phyloP scores from a whole-genome alignment of 495 filamentous ascomycete species.

The Aspergillus egyptiacus region DNA sequence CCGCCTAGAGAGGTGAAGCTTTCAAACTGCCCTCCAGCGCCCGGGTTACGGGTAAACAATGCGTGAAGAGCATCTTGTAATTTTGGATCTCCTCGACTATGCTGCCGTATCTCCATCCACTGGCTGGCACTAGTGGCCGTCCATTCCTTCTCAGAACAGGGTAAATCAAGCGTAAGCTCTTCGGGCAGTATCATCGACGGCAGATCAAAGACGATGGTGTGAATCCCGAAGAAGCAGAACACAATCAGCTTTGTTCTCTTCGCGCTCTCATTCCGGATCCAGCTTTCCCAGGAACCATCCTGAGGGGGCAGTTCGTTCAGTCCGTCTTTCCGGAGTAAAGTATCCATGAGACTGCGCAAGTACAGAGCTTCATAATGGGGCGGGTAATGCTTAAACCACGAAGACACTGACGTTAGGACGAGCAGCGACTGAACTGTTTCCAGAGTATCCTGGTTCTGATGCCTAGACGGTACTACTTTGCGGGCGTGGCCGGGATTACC shows the following conservation, averaged over 20 bases:
- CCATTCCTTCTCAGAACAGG: conserved; percentile 44
- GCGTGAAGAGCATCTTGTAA: conserved; percentile 32
- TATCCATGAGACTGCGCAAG: conserved; percentile 32
- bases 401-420: conserved; percentile 30
- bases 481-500: not conserved
- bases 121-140: conserved; percentile 22
- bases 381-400: conserved; percentile 35
- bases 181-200: conserved; percentile 53
- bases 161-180: conserved; percentile 56
- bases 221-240: conserved; percentile 46
- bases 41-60: conserved; percentile 21
- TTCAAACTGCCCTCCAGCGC: conserved; percentile 18
- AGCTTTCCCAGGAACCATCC: conserved; percentile 42
- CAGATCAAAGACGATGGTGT: conserved; percentile 45
- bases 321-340: conserved; percentile 29
- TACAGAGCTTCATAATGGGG: conserved; percentile 32
- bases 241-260: conserved; percentile 45
- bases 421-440: conserved; percentile 31
- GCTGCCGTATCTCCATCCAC: conserved; percentile 28
- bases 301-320: conserved; percentile 29
- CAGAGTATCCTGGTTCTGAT: conserved; percentile 25
- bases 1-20: conserved; percentile 55
- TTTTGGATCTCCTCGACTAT: conserved; percentile 25
- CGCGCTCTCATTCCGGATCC: conserved; percentile 40
- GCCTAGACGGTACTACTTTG: not conserved